A percentile compares a stretch with the other conserved stretches of the same genome.
These are phyloP conservation scores for Dentipellis fragilis DNA, from an alignment of 768 basidiomycete genomes.

Conservation along the genomic window DNA sequence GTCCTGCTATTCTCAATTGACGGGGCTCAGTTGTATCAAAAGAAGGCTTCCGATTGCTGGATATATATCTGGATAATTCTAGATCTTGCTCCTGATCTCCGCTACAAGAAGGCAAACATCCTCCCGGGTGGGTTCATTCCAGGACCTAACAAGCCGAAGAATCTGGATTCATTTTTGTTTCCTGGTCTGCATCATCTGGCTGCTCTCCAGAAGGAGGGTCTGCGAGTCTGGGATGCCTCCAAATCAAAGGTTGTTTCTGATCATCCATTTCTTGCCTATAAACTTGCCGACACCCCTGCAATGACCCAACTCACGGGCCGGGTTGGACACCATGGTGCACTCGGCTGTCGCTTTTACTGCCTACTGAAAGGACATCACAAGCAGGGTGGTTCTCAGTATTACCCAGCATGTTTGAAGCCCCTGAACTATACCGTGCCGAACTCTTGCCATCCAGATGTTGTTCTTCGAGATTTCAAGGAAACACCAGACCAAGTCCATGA, in stretches of 20 bases:
- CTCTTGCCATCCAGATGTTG: not conserved
- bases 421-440: not conserved
- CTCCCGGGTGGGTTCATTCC: constrained; percentile 21
- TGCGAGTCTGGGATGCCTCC: constrained; percentile 17
- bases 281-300: constrained; percentile 24
- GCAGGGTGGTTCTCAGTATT: constrained; percentile 22
- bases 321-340: constrained; percentile 25
- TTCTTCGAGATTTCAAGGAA: too few relatives aligned
- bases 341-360: constrained; percentile 20
- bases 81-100: constrained; percentile 19
- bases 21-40: constrained; percentile 29
- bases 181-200: constrained; percentile 24
- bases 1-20: constrained; percentile 27
- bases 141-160: constrained; percentile 25
- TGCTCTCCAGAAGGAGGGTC: constrained; percentile 18
- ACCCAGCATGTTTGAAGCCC: constrained; percentile 12
- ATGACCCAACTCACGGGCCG: constrained; percentile 23
- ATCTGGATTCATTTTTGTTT: constrained; percentile 19
- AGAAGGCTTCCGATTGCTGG: constrained; percentile 24
- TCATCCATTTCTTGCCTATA: constrained; percentile 12
- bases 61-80: constrained; percentile 28
- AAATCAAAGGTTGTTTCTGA: not conserved
- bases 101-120: constrained; percentile 23
- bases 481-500: too few relatives aligned
- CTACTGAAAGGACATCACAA: constrained; percentile 22